These are phyloP conservation scores for Phlebiopsis gigantea DNA, from an alignment of 768 basidiomycete species.

Conservation along the genomic window DNA sequence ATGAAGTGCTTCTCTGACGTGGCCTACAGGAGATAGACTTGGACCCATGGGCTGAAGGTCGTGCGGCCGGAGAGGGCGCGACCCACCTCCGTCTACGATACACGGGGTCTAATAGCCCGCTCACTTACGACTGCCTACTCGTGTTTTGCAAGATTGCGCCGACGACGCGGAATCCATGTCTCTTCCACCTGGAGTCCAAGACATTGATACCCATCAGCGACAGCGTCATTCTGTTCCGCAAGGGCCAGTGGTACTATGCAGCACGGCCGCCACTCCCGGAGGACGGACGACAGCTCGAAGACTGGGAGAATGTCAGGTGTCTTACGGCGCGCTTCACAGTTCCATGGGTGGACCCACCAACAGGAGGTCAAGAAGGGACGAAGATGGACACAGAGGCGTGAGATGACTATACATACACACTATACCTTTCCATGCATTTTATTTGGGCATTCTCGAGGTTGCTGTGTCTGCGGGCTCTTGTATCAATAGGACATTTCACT, in stretches of 20 bases:
- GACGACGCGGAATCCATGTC: neutral
- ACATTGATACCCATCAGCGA: conserved; percentile 7
- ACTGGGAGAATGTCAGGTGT: conserved; percentile 10
- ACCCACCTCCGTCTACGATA: neutral
- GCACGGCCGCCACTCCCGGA: conserved; percentile 5
- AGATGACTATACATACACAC: neutral
- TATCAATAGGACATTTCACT: neutral
- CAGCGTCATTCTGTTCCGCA: conserved; percentile 9
- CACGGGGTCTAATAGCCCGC: conserved; percentile 8
- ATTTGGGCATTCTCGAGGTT: neutral
- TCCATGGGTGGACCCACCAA: conserved; percentile 1
- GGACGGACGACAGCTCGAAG: conserved; percentile 1
- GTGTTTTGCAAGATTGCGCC: conserved; percentile 8
- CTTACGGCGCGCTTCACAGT: conserved; percentile 7
- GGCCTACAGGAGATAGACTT: conserved; percentile 5
- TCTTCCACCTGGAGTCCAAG: conserved; percentile 10
- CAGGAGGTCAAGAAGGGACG: neutral
- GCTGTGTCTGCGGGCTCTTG: neutral
- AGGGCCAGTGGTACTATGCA: conserved; percentile 8
- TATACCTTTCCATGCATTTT: neutral
- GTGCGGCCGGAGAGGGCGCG: neutral
- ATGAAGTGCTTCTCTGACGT: neutral
- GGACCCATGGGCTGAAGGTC: conserved; percentile 6
- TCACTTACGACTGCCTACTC: conserved; percentile 8
- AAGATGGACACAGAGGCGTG: neutral